Conservation (phyloP, 2,329 filamentous ascomycete species). For the Erysiphe pulchra region DNA sequence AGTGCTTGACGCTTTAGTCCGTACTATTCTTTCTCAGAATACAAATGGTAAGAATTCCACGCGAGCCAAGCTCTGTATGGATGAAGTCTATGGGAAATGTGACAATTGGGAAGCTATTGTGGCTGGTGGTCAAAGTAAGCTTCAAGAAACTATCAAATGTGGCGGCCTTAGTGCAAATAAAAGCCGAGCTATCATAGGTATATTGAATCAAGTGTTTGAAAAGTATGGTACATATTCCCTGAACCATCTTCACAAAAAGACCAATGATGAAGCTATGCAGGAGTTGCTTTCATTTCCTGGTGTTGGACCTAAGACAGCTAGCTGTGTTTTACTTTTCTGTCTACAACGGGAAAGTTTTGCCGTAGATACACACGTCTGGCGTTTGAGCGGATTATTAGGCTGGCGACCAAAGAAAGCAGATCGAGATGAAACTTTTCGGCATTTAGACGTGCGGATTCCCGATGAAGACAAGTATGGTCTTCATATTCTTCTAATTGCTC, state of each 20-base stretch:
- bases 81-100: conserved; percentile 40
- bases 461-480: conserved; percentile 27
- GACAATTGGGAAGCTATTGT: conserved; percentile 53
- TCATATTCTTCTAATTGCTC: conserved; percentile 27
- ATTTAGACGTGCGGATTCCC: conserved; percentile 26
- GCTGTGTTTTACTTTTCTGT: conserved; percentile 30
- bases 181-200: conserved; percentile 39
- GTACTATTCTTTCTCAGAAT: conserved; percentile 26
- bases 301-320: conserved; percentile 30
- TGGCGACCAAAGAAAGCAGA: conserved; percentile 27
- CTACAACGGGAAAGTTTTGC: conserved; percentile 26
- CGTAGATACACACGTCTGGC: conserved; percentile 30
- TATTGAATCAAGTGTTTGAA: conserved; percentile 28
- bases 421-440: conserved; percentile 22
- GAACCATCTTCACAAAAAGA: conserved; percentile 22
- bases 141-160: conserved; percentile 30
- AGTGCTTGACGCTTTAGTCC: conserved; percentile 25
- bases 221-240: conserved; percentile 31
- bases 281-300: conserved; percentile 25
- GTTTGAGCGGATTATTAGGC: conserved; percentile 24
- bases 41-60: conserved; percentile 28
- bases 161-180: conserved; percentile 51
- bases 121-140: conserved; percentile 26
- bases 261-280: conserved; percentile 21
- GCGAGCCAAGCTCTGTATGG: conserved; percentile 38